These are phyloP conservation scores for Neurospora cerealis DNA, from an alignment of 495 filamentous ascomycete genomes.

Conservation along the genomic window DNA sequence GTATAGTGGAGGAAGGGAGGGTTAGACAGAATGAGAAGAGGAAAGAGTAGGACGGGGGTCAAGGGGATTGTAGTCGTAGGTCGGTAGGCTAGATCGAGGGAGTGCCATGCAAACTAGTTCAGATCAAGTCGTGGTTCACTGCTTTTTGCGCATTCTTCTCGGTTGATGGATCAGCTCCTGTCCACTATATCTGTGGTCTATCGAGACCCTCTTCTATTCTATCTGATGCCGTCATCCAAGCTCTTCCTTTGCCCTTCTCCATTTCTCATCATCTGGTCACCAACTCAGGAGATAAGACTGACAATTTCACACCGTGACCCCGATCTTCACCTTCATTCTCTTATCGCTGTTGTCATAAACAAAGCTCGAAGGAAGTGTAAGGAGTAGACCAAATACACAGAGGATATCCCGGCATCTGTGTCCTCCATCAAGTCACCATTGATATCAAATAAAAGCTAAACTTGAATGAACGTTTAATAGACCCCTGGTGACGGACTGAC, in stretches of 20 bases:
- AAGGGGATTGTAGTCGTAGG: background rate
- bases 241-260: background rate
- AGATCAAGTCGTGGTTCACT: background rate
- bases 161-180: background rate
- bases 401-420: too few relatives aligned
- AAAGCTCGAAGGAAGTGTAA: too few relatives aligned
- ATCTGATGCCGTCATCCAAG: background rate
- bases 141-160: background rate
- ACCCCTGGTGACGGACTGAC: too few relatives aligned
- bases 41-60: background rate
- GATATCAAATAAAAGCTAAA: too few relatives aligned
- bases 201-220: background rate
- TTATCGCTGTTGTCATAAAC: background rate
- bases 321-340: background rate
- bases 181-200: background rate
- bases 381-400: too few relatives aligned
- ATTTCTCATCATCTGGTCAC: too few relatives aligned
- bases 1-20: background rate
- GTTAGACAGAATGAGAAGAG: background rate
- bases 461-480: too few relatives aligned
- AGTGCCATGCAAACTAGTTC: background rate
- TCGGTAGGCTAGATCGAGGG: background rate
- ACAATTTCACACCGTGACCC: background rate
- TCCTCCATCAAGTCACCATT: too few relatives aligned
- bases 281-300: too few relatives aligned